Evolutionary conservation across 257 asterid genomes (phyloP), one percentile per base, ranked within the genome.

Genomic region (Eucommia ulmoides): DNA sequence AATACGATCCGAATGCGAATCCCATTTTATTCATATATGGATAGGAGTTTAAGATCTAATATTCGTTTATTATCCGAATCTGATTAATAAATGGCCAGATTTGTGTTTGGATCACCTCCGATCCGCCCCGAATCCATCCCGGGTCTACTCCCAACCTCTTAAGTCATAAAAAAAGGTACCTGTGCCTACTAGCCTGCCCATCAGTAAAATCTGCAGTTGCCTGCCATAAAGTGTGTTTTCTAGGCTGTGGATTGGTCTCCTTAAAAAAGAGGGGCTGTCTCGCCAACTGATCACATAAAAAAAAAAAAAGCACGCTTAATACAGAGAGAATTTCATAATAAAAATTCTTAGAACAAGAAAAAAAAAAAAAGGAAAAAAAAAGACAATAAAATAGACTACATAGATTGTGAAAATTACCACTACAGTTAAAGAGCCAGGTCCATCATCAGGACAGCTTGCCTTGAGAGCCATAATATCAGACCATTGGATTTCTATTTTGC

Each of bases 201-300:
- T 69, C 76, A 35, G 95, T 88, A 56, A 88, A 88, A 74, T 88
- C 97, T 15, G 68, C 11, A 51, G 78, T 58, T 29, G 81, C 68
- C 62, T 88, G 93, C 95, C 94, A 88, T 23, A 82, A 63, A 26
- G 95, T 88, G 55, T 88, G 94, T 61, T 84, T 88, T 67, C 94
- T 67, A 41, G 95, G 97, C 54, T 88, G 95, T 56, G 97, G 93
- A 66, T 77, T 74, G 52, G 81, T 81, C 78, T 88, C 97, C 41
- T 68, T 74, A 46, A 64, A 88, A 66, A 79, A 88, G 26, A 69
- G 62, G 24, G 95, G 97, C 44, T 48, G 72, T 22, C 94, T 81
- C 60, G 78, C 74, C 58, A 88, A 76, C 94, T 88, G 75, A 63
- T 47, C 42, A 18, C 35, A 12, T 29, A 29, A 29, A 5, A 29